phyloP scores from a whole-genome alignment of 305 asterid species.

The Striga hermonthica region DNA sequence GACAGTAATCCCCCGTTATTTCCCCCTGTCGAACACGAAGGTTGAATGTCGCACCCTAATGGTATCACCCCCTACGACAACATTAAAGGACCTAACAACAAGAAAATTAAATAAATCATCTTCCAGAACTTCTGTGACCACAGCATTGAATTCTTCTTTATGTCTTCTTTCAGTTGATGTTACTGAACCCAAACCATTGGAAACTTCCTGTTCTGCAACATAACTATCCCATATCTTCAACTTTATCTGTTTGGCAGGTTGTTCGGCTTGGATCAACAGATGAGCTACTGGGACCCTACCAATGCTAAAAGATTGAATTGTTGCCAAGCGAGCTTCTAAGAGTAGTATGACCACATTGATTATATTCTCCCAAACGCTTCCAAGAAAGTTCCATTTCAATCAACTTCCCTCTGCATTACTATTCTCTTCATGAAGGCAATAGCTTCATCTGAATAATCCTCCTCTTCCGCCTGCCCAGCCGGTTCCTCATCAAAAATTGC shows the following conservation, averaged over 20 bases:
- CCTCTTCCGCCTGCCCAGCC: no score
- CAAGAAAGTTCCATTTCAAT: constrained; percentile 95
- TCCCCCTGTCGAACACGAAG: no score
- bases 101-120: no score
- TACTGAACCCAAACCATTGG: constrained; percentile 54
- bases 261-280: constrained; percentile 86
- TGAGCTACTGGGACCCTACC: constrained; percentile 87
- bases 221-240: constrained; percentile 91
- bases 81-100: no score
- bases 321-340: constrained; percentile 94
- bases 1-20: no score
- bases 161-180: constrained; percentile 63
- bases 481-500: no score
- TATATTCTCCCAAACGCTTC: constrained; percentile 80
- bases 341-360: constrained; percentile 69
- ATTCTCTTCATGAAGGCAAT: constrained; percentile 95
- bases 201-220: constrained; percentile 85
- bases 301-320: constrained; percentile 73
- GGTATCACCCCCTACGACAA: no score
- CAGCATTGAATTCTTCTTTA: constrained; percentile 77
- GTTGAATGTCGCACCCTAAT: no score
- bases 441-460: constrained; percentile 89
- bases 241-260: constrained; percentile 83
- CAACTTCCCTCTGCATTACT: constrained; percentile 99
- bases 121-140: constrained; percentile 6